phyloP scores from a whole-genome alignment of 805 yeast species.

The Nakazawaea ishiwadae region DNA sequence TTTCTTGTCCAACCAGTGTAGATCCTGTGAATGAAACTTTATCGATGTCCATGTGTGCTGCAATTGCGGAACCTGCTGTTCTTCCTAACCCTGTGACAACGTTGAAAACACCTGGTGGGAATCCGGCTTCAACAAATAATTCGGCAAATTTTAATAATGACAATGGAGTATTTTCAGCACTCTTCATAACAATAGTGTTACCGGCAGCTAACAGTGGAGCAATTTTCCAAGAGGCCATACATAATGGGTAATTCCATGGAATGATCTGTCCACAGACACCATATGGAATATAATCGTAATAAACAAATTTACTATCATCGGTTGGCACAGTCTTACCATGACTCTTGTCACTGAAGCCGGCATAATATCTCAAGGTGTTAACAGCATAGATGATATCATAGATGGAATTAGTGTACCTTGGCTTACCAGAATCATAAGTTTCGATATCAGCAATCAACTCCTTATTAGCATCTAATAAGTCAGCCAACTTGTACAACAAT shows the following conservation, averaged over 20 bases:
- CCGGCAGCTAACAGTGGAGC: conserved; percentile 77
- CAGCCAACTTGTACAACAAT: conserved; percentile 43
- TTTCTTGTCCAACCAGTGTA: conserved; percentile 65
- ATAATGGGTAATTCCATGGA: conserved; percentile 81
- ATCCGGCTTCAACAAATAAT: conserved; percentile 59
- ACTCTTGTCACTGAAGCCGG: conserved; percentile 73
- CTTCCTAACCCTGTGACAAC: conserved; percentile 70
- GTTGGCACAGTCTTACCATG: conserved; percentile 62
- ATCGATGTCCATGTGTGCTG: conserved; percentile 59
- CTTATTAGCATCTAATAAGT: conserved; percentile 41
- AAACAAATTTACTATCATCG: conserved; percentile 49
- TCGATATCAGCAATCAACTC: conserved; percentile 53
- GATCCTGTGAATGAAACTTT: conserved; percentile 83
- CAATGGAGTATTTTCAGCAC: conserved; percentile 74
- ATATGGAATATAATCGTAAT: conserved; percentile 27
- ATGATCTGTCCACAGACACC: conserved; percentile 80
- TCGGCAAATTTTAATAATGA: conserved; percentile 63
- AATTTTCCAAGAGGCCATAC: conserved; percentile 75
- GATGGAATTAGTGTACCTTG: conserved; percentile 45
- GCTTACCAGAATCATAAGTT: conserved; percentile 58
- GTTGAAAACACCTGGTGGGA: conserved; percentile 75
- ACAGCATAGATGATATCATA: conserved; percentile 57
- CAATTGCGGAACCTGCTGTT: conserved; percentile 62
- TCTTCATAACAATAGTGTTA: conserved; percentile 65
- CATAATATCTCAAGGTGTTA: conserved; percentile 56